Evolutionary conservation across 2,329 filamentous ascomycete genomes (phyloP).

Genomic region (Zymoseptoria tritici): DNA sequence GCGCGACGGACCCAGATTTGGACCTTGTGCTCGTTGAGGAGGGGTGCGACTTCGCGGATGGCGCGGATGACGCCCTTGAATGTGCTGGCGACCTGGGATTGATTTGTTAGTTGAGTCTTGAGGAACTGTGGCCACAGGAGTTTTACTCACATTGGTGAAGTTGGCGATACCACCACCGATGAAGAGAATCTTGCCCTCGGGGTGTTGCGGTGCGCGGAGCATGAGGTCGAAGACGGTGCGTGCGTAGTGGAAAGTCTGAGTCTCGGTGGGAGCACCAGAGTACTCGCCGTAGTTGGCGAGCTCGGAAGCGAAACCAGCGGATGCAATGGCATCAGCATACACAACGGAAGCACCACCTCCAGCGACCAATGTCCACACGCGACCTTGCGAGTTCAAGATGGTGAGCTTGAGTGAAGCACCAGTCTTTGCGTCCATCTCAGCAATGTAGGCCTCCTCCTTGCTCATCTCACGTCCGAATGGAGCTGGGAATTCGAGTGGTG

Average conservation of each 20-base stretch:
- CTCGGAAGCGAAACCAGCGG: constrained; percentile 87
- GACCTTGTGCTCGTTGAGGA: constrained; percentile 90
- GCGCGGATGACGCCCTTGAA: constrained; percentile 99
- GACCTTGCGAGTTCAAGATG: constrained; percentile 82
- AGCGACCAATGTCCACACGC: constrained; percentile 96
- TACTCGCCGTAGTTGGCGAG: constrained; percentile 99
- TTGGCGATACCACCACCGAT: constrained; percentile 99
- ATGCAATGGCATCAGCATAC: constrained; percentile 97
- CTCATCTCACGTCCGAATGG: constrained; percentile 96
- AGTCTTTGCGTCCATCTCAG: constrained; percentile 97
- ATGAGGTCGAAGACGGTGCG: constrained; percentile 94
- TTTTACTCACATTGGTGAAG: constrained; percentile 79
- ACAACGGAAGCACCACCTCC: constrained; percentile 99
- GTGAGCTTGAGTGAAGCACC: constrained; percentile 98
- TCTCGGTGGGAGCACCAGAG: constrained; percentile 97
- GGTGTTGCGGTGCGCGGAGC: constrained; percentile 76
- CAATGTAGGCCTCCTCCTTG: constrained; percentile 99
- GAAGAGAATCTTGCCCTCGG: constrained; percentile 97
- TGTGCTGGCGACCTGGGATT: constrained; percentile 65
- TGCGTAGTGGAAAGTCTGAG: constrained; percentile 98
- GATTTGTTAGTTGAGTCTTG: constrained; percentile 9
- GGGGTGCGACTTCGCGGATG: constrained; percentile 77
- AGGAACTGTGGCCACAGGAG: constrained; percentile 12
- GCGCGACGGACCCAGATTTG: constrained; percentile 92
- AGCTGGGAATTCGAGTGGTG: constrained; percentile 97